Conservation (phyloP, 805 yeast genomes). For the Candida xiaguanensis region DNA sequence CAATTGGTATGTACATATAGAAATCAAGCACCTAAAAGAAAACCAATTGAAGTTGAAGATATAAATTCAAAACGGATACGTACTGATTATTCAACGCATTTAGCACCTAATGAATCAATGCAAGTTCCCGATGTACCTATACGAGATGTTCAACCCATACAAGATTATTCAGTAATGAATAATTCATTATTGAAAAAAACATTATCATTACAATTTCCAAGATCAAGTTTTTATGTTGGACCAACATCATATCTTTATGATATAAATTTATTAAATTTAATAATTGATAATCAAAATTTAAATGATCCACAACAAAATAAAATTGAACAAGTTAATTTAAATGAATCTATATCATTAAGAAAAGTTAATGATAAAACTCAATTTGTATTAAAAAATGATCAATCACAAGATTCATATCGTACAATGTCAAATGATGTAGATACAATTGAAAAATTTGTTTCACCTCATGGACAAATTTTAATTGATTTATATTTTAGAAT, state of each 20-base stretch:
- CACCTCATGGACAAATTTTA: conserved; percentile 87
- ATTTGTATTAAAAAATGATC: conserved; percentile 79
- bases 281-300: conserved; percentile 37
- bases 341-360: conserved; percentile 63
- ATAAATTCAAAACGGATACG: conserved; percentile 14
- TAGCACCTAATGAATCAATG: conserved; percentile 15
- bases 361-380: conserved; percentile 75
- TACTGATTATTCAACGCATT: conserved; percentile 12
- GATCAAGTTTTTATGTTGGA: conserved; percentile 87
- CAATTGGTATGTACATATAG: conserved; percentile 72
- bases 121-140: conserved; percentile 42
- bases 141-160: conserved; percentile 56
- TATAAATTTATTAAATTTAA: conserved; percentile 58
- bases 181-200: conserved; percentile 66
- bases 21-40: conserved; percentile 24
- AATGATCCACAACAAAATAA: conserved; percentile 27
- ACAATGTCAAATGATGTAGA: conserved; percentile 76
- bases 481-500: conserved; percentile 79
- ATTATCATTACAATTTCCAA: conserved; percentile 76
- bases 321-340: conserved; percentile 76
- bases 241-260: conserved; percentile 81
- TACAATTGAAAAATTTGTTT: conserved; percentile 75
- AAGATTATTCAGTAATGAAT: conserved; percentile 62
- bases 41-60: conserved; percentile 9
- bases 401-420: conserved; percentile 62